These are phyloP conservation scores for Elsinoe ampelina DNA, from an alignment of 2,329 filamentous ascomycete genomes.

Conservation along the genomic window DNA sequence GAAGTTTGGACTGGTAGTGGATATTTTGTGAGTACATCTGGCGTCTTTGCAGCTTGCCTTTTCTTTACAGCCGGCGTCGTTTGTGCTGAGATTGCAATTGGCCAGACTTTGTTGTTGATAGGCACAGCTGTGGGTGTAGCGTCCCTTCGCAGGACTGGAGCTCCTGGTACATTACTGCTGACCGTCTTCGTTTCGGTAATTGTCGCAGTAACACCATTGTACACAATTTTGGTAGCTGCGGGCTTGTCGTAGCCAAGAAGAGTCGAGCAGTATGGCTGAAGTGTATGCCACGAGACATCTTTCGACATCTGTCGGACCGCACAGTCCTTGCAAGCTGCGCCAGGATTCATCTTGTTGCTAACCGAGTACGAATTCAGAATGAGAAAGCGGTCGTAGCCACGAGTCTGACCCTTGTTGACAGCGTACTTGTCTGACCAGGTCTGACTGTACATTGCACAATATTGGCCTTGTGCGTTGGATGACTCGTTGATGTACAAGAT, in stretches of 20 bases:
- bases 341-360: constrained; percentile 15
- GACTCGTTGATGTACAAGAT: constrained; percentile 10
- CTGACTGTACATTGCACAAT: constrained; percentile 23
- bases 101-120: not conserved
- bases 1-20: constrained; percentile 13
- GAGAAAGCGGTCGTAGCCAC: constrained; percentile 17
- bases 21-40: constrained; percentile 16
- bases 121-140: not conserved
- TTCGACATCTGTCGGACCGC: constrained; percentile 16
- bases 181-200: constrained; percentile 4
- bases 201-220: constrained; percentile 1
- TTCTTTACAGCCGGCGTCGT: not conserved
- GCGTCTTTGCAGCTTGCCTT: constrained; percentile 6
- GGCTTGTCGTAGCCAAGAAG: constrained; percentile 17
- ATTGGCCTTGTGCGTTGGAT: constrained; percentile 18
- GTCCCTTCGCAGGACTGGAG: not conserved
- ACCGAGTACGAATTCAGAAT: constrained; percentile 16
- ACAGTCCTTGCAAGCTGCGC: constrained; percentile 11
- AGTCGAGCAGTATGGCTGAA: constrained; percentile 18
- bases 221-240: constrained; percentile 7
- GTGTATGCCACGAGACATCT: constrained; percentile 15
- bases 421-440: constrained; percentile 20
- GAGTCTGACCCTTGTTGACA: constrained; percentile 18
- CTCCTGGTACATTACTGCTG: not conserved
- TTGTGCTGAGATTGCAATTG: not conserved